These are phyloP conservation scores for Nemophila menziesii DNA, from an alignment of 257 asterid genomes.

Conservation along the genomic window DNA sequence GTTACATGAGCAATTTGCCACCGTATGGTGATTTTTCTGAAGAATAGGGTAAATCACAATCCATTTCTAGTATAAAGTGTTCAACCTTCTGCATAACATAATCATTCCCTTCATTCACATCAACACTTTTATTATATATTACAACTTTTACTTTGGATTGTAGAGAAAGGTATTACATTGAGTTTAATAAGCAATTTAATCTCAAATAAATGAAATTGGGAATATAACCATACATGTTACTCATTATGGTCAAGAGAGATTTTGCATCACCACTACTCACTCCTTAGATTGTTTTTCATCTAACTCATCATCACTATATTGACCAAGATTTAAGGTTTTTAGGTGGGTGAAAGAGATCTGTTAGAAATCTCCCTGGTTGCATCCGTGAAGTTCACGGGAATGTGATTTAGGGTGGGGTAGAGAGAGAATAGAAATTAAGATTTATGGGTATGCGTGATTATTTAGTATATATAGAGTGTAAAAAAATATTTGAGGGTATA, in stretches of 20 bases:
- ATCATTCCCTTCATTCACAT: constrained; percentile 18
- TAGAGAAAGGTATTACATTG: constrained; percentile 4
- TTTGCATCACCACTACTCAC: constrained; percentile 21
- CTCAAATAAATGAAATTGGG: too few species aligned
- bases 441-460: too few species aligned
- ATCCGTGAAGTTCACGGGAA: too few species aligned
- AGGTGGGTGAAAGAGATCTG: too few species aligned
- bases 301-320: constrained; percentile 87
- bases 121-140: constrained; percentile 23
- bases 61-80: constrained; percentile 25
- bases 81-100: constrained; percentile 20
- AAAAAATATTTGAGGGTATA: too few species aligned
- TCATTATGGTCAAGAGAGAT: constrained; percentile 27
- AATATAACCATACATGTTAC: constrained; percentile 40
- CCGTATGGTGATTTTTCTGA: too few species aligned
- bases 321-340: too few species aligned
- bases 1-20: constrained; percentile 27
- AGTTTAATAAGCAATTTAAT: too few species aligned
- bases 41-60: constrained; percentile 20
- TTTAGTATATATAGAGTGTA: too few species aligned
- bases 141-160: constrained; percentile 27
- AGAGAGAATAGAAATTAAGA: too few species aligned
- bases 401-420: too few species aligned
- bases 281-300: constrained; percentile 49
- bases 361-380: too few species aligned